These are phyloP conservation scores for Saturnispora halmiae DNA, from an alignment of 805 yeast genomes.

Conservation along the genomic window DNA sequence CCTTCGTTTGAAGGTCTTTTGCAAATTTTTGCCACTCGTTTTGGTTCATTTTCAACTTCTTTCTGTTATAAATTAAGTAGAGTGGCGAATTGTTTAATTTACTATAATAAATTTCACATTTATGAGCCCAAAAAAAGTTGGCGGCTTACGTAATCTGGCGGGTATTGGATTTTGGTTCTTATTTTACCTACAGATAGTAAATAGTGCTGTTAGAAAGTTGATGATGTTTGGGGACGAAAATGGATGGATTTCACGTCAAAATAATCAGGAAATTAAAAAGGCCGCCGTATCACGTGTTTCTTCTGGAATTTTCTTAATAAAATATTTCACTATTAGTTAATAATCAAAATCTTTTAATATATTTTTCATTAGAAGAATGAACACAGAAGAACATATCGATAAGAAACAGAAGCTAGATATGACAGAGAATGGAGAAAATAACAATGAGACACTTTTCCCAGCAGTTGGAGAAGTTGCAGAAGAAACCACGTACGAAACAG, in stretches of 20 bases:
- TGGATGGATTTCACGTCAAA: too few relatives aligned
- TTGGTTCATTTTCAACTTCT: slow-evolving; percentile 23
- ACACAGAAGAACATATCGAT: slow-evolving; percentile 8
- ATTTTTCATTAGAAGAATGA: too few relatives aligned
- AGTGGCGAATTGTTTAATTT: slow-evolving; percentile 3
- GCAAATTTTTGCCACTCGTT: slow-evolving; percentile 47
- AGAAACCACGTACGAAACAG: slow-evolving; percentile 25
- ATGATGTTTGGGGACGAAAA: too few relatives aligned
- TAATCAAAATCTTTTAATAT: too few relatives aligned
- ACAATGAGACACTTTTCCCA: slow-evolving; percentile 39
- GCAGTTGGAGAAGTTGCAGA: slow-evolving; percentile 56
- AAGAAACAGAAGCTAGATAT: slow-evolving; percentile 25
- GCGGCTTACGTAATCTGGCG: too few relatives aligned
- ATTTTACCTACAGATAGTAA: too few relatives aligned
- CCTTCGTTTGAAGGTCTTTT: slow-evolving; percentile 37
- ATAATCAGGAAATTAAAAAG: too few relatives aligned
- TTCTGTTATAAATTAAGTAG: not conserved
- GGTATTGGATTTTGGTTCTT: too few relatives aligned
- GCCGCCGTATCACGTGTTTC: too few relatives aligned
- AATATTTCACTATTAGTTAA: not conserved
- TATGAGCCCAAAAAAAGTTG: too few relatives aligned
- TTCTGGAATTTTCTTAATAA: slow-evolving; percentile 2
- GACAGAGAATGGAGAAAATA: slow-evolving; percentile 16
- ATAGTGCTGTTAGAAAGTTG: too few relatives aligned
- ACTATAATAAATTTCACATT: too few relatives aligned